Base-by-base conservation (phyloP, 2,329 filamentous ascomycete genomes). In the Fusarium hostae region DNA sequence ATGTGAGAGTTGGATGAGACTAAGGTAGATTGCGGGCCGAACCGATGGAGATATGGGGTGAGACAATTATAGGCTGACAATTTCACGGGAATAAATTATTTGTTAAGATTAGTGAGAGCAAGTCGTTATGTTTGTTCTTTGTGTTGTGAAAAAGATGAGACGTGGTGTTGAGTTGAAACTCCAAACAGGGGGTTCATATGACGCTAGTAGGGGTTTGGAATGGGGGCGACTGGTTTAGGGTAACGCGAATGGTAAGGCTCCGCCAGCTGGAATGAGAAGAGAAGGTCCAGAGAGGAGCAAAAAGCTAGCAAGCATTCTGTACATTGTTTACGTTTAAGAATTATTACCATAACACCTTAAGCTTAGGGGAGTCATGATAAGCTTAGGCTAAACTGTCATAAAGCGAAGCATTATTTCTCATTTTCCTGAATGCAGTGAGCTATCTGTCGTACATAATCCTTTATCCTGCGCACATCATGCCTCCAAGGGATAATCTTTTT, bases 131-230 rank as follows among this genome's bases (percentile, higher is more conserved):
- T 35, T 37, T n/a, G 11, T 9, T 52, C 32, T 15, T 69, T 44
- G 48, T 63, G 52, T 44, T 51, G 37, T 35, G 51, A 34, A 35
- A 62, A 70, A 70, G 68, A 68, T 71, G 68, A 72, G 67, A 71
- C 60, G 61, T 70, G 65, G 59, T 72, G 61, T 61, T 66, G 69
- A 66, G 56, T n/a, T 72, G 69, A 72, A 72, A 72, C 69, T 68
- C 64, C 56, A 43, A 34, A 60, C 58, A 56, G 39, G 56, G 68
- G 59, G 43, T 37, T 22, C 22, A 35, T 41, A 18, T 24, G 22
- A 44, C 70, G 65, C 70, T 72, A 72, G 69, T 57, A 40, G 41
- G 69, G 62, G 66, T 59, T 70, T 62, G 66, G 65, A 72, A 71
- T 71, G 68, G 55, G 32, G 65, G 59, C 65, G 26, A 41, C 24